Percentiles rank a stretch among this genome's conserved stretches.
phyloP scores from a whole-genome alignment of 345 rosid species.

The Syzygium jambos region DNA sequence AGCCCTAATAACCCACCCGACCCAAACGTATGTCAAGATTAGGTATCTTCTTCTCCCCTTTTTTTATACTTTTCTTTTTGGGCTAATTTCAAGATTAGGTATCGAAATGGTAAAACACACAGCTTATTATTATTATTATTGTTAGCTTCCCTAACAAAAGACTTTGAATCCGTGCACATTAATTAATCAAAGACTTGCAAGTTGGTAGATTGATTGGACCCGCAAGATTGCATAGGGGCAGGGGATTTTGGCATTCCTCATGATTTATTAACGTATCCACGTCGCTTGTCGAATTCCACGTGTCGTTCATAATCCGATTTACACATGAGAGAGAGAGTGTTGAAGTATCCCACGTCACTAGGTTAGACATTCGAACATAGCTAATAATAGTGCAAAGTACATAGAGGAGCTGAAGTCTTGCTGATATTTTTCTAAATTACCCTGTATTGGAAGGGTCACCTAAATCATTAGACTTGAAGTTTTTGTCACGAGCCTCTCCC shows the following conservation, averaged over 20 bases:
- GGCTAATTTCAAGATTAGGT: background rate
- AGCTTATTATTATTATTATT: slow-evolving; percentile 8
- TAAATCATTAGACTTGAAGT: slow-evolving; percentile 14
- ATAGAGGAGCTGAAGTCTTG: no score
- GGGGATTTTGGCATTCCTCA: background rate
- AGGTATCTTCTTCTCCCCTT: background rate
- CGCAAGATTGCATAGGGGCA: slow-evolving; percentile 19
- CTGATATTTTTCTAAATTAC: background rate
- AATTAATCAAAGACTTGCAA: slow-evolving; percentile 1
- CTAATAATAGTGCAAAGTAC: background rate
- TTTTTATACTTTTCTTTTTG: background rate
- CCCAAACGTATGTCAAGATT: background rate
- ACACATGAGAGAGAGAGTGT: no score
- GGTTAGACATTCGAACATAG: background rate
- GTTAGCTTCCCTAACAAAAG: slow-evolving; percentile 48
- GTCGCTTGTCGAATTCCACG: background rate
- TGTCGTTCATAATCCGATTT: background rate
- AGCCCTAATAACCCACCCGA: background rate
- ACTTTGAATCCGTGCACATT: slow-evolving; percentile 1
- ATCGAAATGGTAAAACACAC: background rate
- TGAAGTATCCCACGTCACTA: background rate
- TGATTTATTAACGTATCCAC: background rate
- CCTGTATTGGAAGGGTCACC: slow-evolving; percentile 27
- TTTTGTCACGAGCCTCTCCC: background rate
- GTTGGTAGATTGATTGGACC: background rate